Evolutionary conservation across 164 flowering plant genomes (phyloP).

Genomic region (Macadamia tetraphylla): DNA sequence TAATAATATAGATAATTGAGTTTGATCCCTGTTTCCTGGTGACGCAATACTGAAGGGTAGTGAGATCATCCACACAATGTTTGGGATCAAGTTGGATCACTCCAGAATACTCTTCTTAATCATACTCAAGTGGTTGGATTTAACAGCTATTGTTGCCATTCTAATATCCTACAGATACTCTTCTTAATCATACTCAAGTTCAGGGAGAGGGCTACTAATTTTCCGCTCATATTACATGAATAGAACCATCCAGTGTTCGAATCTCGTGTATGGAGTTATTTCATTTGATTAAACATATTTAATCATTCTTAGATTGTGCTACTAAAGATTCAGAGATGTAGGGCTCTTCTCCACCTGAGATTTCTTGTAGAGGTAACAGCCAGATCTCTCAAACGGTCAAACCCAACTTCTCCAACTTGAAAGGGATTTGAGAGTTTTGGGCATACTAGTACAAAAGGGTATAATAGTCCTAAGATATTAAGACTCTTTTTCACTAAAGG

Average conservation of each 20-base stretch:
- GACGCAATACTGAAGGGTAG: not conserved
- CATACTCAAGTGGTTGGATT: slow-evolving; percentile 60
- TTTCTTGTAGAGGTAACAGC: no score
- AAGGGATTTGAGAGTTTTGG: no score
- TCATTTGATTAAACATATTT: no score
- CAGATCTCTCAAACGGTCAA: no score
- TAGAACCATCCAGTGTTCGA: not conserved
- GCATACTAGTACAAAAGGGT: no score
- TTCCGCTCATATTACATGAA: not conserved
- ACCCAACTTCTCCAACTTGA: no score
- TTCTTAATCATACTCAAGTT: not conserved
- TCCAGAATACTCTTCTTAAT: slow-evolving; percentile 17
- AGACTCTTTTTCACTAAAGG: no score
- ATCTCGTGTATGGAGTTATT: no score
- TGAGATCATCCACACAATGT: not conserved
- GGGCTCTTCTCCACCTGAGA: no score
- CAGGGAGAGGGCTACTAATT: not conserved
- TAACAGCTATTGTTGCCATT: slow-evolving; percentile 19
- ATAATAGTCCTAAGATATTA: no score
- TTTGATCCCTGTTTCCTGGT: not conserved
- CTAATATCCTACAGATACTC: not conserved
- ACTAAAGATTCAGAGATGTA: no score
- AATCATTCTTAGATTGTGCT: no score
- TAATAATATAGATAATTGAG: not conserved
- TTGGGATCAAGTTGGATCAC: slow-evolving; percentile 15